A percentile compares a stretch with the other conserved stretches of the same genome.
These are phyloP conservation scores for Vitis cinerea DNA, from an alignment of 164 flowering plant genomes.

Conservation along the genomic window DNA sequence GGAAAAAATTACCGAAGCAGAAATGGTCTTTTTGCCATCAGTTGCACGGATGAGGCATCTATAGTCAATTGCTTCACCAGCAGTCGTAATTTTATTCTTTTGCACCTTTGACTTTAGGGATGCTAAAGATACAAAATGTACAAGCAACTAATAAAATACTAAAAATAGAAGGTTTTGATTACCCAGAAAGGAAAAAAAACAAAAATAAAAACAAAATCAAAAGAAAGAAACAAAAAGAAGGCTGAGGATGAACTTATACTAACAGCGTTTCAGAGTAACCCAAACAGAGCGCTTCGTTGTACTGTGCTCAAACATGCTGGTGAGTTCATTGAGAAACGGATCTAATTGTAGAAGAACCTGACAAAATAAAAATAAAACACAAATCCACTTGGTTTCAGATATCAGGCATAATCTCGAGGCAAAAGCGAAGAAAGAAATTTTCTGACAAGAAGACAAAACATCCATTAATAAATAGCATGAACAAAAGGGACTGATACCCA, in stretches of 20 bases:
- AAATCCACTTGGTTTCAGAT: neutral
- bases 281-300: conserved; percentile 78
- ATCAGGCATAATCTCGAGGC: neutral
- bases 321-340: conserved; percentile 82
- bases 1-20: conserved; percentile 56
- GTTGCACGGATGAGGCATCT: conserved; percentile 83
- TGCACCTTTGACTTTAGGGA: conserved; percentile 65
- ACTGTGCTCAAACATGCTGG: conserved; percentile 74
- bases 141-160: neutral
- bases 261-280: conserved; percentile 86
- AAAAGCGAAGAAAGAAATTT: neutral
- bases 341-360: conserved; percentile 75
- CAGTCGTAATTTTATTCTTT: conserved; percentile 55
- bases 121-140: conserved; percentile 36
- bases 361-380: neutral
- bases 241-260: neutral
- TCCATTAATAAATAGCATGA: neutral
- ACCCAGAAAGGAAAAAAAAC: neutral
- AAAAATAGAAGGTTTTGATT: neutral
- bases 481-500: neutral
- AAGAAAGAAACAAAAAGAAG: neutral
- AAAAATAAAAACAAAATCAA: neutral
- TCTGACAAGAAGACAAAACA: neutral
- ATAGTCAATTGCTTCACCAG: conserved; percentile 60
- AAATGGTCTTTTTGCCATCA: conserved; percentile 74